Base-by-base conservation (phyloP, 306 rosid species). In the Chamaecrista fasciculata region DNA sequence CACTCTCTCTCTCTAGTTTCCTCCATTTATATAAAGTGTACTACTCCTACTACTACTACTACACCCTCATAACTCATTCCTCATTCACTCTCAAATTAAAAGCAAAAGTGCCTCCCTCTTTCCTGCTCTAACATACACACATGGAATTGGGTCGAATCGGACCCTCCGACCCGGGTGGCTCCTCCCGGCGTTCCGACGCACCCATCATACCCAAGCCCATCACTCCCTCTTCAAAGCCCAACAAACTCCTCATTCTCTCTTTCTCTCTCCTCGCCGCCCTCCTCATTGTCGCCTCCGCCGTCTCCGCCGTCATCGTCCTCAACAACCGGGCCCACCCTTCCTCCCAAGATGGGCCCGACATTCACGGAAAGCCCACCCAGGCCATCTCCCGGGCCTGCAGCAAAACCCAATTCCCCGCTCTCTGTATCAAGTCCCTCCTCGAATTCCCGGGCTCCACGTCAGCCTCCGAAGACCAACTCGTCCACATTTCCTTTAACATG, bases 401-500 rank as follows among this genome's bases (percentile, higher is more conserved):
- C 82, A 83, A 64, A 42, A 89, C 97, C 0, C 87, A 76, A 2
- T 91, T 66, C 88, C 97, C 92, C 7, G 11, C 74, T 1, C 88
- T 95, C 8, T 95, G 99, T 20, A 87, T 95, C 16, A 67, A 84
- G 75, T 82, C 97, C 1, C 92, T 95, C 28, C 80, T 95, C 0
- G 86, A 95, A 5, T 95, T 89, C 73, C 99, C 99, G 0, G 96
- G 91, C 5, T 75, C 98, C 0, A 63, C 59, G 8, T 43, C 76
- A 24, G 98, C 98, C 1, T 51, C 92, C 1, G 97, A 85, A 67
- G 52, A 62, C 6, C 90, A 88, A 61, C 89, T 93, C 3, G 84
- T 93, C 43, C 94, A 86, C 83, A 93, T 93, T 73, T 88, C 97
- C 58, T 74, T 93, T 70, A 93, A 93, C 79, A 77, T 93, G 88